Evolutionary conservation across 306 rosid genomes (phyloP).

Genomic region (Boehmeria nivea): DNA sequence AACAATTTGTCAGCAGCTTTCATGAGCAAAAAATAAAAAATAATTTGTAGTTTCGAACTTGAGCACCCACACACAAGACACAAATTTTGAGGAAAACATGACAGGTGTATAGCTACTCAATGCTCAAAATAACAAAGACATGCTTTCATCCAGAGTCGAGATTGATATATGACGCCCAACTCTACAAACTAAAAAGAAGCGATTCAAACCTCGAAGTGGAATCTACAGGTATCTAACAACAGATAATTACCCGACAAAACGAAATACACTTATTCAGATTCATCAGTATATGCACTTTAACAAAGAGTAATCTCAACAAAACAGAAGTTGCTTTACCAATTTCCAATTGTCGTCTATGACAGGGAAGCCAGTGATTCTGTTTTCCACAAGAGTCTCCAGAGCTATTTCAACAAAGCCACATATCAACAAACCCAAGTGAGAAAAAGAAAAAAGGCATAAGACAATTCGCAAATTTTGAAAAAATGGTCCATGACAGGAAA

Average conservation of each 20-base stretch:
- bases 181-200: not conserved
- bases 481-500: not conserved
- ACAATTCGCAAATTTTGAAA: not conserved
- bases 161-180: not conserved
- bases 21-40: too few relatives aligned
- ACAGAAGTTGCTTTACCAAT: constrained; percentile 46
- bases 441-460: constrained; percentile 10
- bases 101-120: too few relatives aligned
- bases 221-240: too few relatives aligned
- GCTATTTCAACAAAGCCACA: constrained; percentile 51
- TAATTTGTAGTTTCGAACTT: too few relatives aligned
- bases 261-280: too few relatives aligned
- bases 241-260: too few relatives aligned
- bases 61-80: too few relatives aligned
- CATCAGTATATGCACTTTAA: not conserved
- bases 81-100: too few relatives aligned
- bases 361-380: constrained; percentile 96
- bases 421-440: not conserved
- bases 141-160: not conserved
- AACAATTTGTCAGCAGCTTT: too few relatives aligned
- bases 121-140: too few relatives aligned
- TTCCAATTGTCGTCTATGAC: constrained; percentile 87
- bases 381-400: constrained; percentile 74
- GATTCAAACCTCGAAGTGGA: too few relatives aligned
- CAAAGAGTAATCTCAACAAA: constrained; percentile 1